Base-by-base conservation (phyloP, 106 monocot species). In the Agapanthus africanus region DNA sequence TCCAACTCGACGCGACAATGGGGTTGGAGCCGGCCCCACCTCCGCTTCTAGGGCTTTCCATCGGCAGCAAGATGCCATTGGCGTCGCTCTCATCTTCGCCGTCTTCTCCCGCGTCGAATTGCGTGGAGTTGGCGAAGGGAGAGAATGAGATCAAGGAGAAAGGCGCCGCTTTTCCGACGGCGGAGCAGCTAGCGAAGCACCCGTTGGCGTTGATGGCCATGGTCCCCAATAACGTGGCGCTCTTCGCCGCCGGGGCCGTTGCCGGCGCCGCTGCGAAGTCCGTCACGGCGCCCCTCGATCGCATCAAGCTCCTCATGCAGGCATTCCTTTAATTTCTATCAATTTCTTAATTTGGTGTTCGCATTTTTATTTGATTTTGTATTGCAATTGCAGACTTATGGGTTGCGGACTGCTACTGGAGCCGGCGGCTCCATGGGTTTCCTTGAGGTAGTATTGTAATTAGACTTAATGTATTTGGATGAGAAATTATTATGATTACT, bases 251-350 rank as follows among this genome's bases (percentile, higher is more conserved):
- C 0, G 95, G 86, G 11, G 95, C 91, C 31, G 22, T 86, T 18
- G 77, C 88, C 16, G 95, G 95, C 0, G 91, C 91, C 32, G 78
- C 79, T 13, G 83, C 95, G 36, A 95, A 91, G 80, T 86, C 84
- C 36, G 21, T 95, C 73, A 95, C 95, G 32, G 95, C 95, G 22
- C 95, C 95, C 2, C 82, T 95, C 68, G 95, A 95, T 74, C 85
- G 91, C 32, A 66, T 87, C 88, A 95, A 95, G 84, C 83, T 95
- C 41, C 88, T 95, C 69, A 95, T 91, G 95, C 95, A 95, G 94
- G 90, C 65, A 37, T 21, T 3, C 16, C n/a, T n/a, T n/a, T n/a
- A n/a, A n/a, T n/a, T n/a, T n/a, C n/a, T n/a, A n/a, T n/a, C n/a
- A n/a, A n/a, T n/a, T n/a, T n/a, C n/a, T n/a, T n/a, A n/a, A n/a